A percentile compares a stretch with the other conserved stretches of the same genome.
phyloP scores from a whole-genome alignment of 1,284 basidiomycete genomes.

The Phylloporus sp. region DNA sequence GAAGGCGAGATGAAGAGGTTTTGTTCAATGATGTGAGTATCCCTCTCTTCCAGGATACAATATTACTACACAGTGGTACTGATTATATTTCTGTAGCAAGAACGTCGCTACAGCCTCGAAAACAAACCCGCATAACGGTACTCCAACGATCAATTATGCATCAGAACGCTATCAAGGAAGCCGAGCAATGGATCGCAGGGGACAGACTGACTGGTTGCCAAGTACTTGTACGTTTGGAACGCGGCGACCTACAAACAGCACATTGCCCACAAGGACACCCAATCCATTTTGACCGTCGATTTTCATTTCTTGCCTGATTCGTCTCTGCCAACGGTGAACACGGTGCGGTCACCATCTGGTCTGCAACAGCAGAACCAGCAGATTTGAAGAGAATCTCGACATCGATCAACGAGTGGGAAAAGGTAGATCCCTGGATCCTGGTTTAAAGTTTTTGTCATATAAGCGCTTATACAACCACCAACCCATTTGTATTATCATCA shows the following conservation, averaged over 20 bases:
- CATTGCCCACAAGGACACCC: too few relatives aligned
- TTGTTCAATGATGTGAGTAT: slow-evolving; percentile 84
- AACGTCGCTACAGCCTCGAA: slow-evolving; percentile 65
- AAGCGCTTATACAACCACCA: too few relatives aligned
- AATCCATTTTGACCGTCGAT: too few relatives aligned
- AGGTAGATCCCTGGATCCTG: slow-evolving; percentile 18
- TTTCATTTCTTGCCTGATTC: too few relatives aligned
- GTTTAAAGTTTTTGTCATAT: too few relatives aligned
- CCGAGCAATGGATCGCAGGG: slow-evolving; percentile 78
- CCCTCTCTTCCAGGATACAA: not conserved
- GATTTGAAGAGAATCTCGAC: slow-evolving; percentile 67
- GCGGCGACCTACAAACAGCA: too few relatives aligned
- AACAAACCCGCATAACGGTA: slow-evolving; percentile 75
- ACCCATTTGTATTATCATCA: too few relatives aligned
- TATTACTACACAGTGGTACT: not conserved
- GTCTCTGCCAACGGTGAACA: too few relatives aligned
- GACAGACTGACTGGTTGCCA: too few relatives aligned
- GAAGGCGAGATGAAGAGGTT: slow-evolving; percentile 79
- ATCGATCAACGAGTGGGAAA: slow-evolving; percentile 61
- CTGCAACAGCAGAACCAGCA: slow-evolving; percentile 66
- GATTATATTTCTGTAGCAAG: slow-evolving; percentile 58
- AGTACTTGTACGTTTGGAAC: too few relatives aligned
- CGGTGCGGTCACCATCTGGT: too few relatives aligned
- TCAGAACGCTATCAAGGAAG: slow-evolving; percentile 75
- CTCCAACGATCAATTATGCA: slow-evolving; percentile 79